Base-by-base conservation (phyloP, 129 eudicot genomes). In the Flaveria trinervia region DNA sequence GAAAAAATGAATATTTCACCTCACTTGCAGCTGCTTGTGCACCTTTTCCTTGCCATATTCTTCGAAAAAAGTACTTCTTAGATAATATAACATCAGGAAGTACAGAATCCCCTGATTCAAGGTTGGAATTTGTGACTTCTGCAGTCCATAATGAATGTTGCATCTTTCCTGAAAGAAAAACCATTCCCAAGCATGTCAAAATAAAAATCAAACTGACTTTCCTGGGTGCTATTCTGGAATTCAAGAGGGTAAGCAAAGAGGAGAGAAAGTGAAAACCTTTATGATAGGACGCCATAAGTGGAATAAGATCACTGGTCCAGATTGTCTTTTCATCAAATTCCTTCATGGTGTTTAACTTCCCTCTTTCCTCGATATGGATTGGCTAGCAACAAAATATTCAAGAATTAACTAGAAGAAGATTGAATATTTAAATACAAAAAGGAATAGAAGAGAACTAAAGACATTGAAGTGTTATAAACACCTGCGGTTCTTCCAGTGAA, bases 41-140 rank as follows among this genome's bases (percentile, higher is more conserved):
- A 77, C 91, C 97, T 85, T 93, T 93, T 57, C 91, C 98, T 78
- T 90, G 97, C 98, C 98, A 94, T 79, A 91, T 90, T 87, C 96
- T 84, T 73, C 97, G 83, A 75, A 94, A 88, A 13, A 86, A 89
- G 78, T 84, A 83, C 66, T 84, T 89, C 68, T 83, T 85, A 13
- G 90, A 74, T 52, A 71, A 71, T 59, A 84, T 77, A 46, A 79
- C 88, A 65, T 79, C 76, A 70, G 89, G 84, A 83, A 77, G 76
- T 45, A 78, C 20, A 22, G 79, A 70, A 57, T 77, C 83, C 5
- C 68, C 79, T 33, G 75, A 79, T 69, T 84, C 88, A 65, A 80
- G 79, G 71, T 82, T 72, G 41, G 94, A 76, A 55, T 71, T 89
- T 46, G 78, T 72, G 18, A 75, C 79, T 80, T 91, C 97, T 51